Evolutionary conservation across 345 rosid species (phyloP).

Genomic region (Atalantia buxifolia): DNA sequence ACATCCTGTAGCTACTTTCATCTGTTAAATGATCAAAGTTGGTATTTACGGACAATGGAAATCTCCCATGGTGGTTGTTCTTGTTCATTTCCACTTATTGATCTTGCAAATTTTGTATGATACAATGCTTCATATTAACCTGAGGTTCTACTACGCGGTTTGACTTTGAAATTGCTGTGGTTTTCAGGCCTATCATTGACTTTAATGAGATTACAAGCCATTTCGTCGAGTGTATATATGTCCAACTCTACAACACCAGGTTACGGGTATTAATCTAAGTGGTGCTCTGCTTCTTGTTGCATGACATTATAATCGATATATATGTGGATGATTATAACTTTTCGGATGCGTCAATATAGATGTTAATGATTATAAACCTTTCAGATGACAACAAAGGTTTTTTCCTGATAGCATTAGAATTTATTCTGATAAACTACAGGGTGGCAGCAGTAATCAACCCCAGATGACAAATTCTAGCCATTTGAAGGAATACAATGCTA

Average conservation of each 20-base stretch:
- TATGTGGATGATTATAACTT: background rate
- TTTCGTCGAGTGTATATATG: conserved; percentile 85
- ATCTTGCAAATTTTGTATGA: background rate
- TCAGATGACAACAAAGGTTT: background rate
- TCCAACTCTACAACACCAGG: conserved; percentile 73
- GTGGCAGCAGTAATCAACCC: conserved; percentile 41
- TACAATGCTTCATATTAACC: background rate
- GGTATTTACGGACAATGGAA: background rate
- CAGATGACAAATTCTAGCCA: conserved; percentile 54
- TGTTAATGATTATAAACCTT: background rate
- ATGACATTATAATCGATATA: background rate
- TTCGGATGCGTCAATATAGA: background rate
- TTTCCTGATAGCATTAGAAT: conserved; percentile 1
- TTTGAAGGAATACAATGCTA: conserved; percentile 43
- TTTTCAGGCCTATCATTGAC: conserved; percentile 80
- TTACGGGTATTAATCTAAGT: conserved; percentile 53
- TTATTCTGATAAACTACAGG: conserved; percentile 34
- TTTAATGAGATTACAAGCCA: conserved; percentile 82
- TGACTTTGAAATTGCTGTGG: conserved; percentile 16
- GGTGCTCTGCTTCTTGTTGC: conserved; percentile 3
- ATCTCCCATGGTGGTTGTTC: background rate
- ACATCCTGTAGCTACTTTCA: background rate
- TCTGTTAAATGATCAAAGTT: background rate
- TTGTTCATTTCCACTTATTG: background rate
- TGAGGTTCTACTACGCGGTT: background rate